These are phyloP conservation scores for Clavaria fumosa DNA, from an alignment of 768 basidiomycete genomes.

Conservation along the genomic window DNA sequence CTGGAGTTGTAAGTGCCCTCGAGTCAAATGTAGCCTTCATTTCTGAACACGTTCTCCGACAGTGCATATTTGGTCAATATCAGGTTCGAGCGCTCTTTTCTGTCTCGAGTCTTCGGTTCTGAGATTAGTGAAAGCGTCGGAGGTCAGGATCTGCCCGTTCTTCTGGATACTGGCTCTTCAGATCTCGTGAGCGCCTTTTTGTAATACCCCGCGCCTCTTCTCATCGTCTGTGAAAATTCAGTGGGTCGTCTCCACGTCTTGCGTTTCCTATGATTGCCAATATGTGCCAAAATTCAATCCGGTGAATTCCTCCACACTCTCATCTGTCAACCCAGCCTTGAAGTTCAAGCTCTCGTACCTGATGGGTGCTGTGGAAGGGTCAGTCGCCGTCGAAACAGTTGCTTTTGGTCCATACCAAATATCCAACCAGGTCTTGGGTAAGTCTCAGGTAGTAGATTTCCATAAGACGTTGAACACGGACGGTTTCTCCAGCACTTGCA, in stretches of 20 bases:
- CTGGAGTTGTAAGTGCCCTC: slow-evolving; percentile 21
- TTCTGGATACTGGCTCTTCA: slow-evolving; percentile 3
- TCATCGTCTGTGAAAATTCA: slow-evolving; percentile 9
- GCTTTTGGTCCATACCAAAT: slow-evolving; percentile 8
- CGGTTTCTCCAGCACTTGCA: slow-evolving; percentile 14
- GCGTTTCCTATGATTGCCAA: slow-evolving; percentile 29
- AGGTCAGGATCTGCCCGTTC: not conserved
- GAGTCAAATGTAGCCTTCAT: not conserved
- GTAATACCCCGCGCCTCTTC: not conserved
- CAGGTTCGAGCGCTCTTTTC: slow-evolving; percentile 7
- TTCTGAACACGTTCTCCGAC: not conserved
- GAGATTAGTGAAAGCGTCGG: slow-evolving; percentile 26
- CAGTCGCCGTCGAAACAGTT: slow-evolving; percentile 30
- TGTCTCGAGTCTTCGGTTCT: not conserved
- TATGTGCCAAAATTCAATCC: slow-evolving; percentile 28
- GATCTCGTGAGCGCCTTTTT: slow-evolving; percentile 1
- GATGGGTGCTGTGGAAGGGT: slow-evolving; percentile 33
- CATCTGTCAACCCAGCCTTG: slow-evolving; percentile 18
- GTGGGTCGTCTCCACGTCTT: slow-evolving; percentile 39
- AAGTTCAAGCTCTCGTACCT: slow-evolving; percentile 35
- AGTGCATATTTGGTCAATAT: slow-evolving; percentile 12
- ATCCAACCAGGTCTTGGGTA: slow-evolving; percentile 12
- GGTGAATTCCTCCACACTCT: slow-evolving; percentile 15
- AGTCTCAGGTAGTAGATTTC: slow-evolving; percentile 25
- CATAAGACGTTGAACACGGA: slow-evolving; percentile 20